Percentiles rank a stretch among this genome's conserved stretches.
Evolutionary conservation across 371 early-diverging fungal species (phyloP).

Genomic region (Cladochytrium tenue): DNA sequence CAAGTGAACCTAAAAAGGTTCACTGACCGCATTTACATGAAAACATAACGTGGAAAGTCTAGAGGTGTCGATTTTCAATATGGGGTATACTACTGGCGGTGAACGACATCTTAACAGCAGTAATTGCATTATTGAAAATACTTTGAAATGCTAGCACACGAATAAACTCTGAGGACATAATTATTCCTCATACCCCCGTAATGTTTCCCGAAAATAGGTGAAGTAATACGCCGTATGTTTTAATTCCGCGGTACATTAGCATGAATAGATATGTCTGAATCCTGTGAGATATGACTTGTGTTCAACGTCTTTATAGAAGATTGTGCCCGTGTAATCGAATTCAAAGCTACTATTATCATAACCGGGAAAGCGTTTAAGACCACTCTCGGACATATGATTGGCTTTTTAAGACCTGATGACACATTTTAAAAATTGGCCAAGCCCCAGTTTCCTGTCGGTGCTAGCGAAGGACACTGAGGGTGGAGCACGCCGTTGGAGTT

Average conservation of each 20-base stretch:
- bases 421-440: neutral
- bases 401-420: neutral
- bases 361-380: slow-evolving; percentile 36
- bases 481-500: no score
- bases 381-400: neutral
- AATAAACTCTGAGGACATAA: no score
- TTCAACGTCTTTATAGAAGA: slow-evolving; percentile 21
- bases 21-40: slow-evolving; percentile 16
- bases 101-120: neutral
- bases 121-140: slow-evolving; percentile 7
- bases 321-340: slow-evolving; percentile 25
- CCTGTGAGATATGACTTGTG: no score
- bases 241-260: slow-evolving; percentile 31
- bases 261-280: no score
- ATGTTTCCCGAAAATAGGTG: slow-evolving; percentile 41
- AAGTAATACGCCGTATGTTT: slow-evolving; percentile 43
- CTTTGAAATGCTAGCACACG: slow-evolving; percentile 40
- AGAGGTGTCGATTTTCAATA: slow-evolving; percentile 20
- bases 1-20: neutral
- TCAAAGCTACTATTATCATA: slow-evolving; percentile 39
- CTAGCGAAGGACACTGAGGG: no score
- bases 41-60: slow-evolving; percentile 24
- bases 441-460: no score
- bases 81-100: slow-evolving; percentile 45
- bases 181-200: slow-evolving; percentile 31